Conservation (phyloP, 306 rosid genomes). For the Leucaena leucocephala region DNA sequence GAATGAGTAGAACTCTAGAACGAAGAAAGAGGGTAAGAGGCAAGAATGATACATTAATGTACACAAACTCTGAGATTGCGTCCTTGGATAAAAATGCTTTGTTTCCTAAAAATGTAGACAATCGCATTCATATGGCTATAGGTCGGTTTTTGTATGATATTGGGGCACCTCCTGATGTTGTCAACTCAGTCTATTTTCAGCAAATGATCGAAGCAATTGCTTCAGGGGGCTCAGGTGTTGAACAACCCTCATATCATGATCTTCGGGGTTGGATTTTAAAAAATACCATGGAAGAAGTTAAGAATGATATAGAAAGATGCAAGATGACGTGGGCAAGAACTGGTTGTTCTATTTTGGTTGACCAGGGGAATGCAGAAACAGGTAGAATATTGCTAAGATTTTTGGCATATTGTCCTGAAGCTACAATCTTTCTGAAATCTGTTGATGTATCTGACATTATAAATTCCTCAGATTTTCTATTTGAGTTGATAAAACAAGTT, state of each 20-base stretch:
- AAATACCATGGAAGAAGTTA: constrained; percentile 76
- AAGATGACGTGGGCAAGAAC: constrained; percentile 72
- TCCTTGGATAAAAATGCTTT: constrained; percentile 40
- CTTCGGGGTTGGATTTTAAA: constrained; percentile 84
- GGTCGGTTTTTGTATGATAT: constrained; percentile 86
- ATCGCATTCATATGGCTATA: constrained; percentile 68
- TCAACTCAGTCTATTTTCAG: constrained; percentile 72
- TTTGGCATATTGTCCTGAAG: constrained; percentile 74
- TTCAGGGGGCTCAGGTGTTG: constrained; percentile 53
- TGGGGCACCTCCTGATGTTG: constrained; percentile 85
- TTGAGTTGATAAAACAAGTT: constrained; percentile 66
- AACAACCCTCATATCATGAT: constrained; percentile 66
- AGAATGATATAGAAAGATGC: constrained; percentile 59
- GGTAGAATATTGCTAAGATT: constrained; percentile 53
- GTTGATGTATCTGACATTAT: constrained; percentile 69
- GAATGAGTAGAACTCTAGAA: constrained; percentile 44
- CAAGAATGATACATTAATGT: constrained; percentile 42
- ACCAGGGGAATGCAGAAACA: constrained; percentile 61
- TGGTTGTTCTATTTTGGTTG: constrained; percentile 85
- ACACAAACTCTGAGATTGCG: constrained; percentile 47
- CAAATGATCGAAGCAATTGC: constrained; percentile 86
- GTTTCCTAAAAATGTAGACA: constrained; percentile 46
- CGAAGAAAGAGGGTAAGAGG: constrained; percentile 74
- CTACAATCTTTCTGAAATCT: constrained; percentile 68
- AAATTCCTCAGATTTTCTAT: constrained; percentile 52